Conservation (phyloP, 768 basidiomycete genomes). For the Exidia glandulosa region DNA sequence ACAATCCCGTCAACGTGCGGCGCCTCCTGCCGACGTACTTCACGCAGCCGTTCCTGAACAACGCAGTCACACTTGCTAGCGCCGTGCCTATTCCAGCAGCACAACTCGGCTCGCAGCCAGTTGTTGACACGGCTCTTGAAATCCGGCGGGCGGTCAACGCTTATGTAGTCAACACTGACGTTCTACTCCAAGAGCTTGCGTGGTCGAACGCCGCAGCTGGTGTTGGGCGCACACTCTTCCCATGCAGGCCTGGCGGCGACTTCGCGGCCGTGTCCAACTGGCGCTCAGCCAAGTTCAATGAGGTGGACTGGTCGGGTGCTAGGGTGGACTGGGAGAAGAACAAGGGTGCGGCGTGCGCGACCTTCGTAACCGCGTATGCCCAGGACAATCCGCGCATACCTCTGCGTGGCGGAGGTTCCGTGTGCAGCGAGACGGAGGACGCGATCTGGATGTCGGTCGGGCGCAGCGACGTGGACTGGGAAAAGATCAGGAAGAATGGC, state of each 20-base stretch:
- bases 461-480: too few relatives aligned
- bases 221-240: background rate
- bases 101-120: background rate
- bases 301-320: background rate
- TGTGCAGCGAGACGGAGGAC: too few relatives aligned
- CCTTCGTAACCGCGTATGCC: too few relatives aligned
- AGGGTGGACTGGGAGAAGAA: too few relatives aligned
- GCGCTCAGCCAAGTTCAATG: background rate
- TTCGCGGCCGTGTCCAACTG: background rate
- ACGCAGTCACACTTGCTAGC: background rate
- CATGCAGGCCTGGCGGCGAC: background rate
- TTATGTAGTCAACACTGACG: background rate
- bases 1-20: background rate
- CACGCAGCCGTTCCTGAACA: background rate
- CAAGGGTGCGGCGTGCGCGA: too few relatives aligned
- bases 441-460: too few relatives aligned
- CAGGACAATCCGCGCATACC: too few relatives aligned
- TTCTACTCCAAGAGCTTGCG: background rate
- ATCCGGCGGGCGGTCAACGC: background rate
- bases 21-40: background rate
- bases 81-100: background rate
- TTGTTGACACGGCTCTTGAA: background rate
- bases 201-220: background rate
- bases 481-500: too few relatives aligned
- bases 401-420: too few relatives aligned